phyloP scores from a whole-genome alignment of 106 monocot species.

The Apostasia ramifera region DNA sequence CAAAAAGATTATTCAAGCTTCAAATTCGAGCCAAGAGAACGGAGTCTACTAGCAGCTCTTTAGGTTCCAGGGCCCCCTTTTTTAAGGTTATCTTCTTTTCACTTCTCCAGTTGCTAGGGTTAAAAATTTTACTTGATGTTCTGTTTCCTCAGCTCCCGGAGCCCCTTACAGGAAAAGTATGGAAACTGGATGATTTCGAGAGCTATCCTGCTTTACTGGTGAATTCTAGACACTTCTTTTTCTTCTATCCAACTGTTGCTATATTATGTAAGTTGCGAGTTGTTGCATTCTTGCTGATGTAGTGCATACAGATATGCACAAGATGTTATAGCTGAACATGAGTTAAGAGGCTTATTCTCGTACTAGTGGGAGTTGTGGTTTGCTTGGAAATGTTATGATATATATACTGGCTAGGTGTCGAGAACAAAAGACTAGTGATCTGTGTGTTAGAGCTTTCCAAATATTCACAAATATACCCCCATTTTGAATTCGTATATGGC shows the following conservation, averaged over 20 bases:
- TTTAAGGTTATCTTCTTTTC: slow-evolving; percentile 52
- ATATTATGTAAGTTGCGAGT: not conserved
- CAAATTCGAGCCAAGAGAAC: slow-evolving; percentile 57
- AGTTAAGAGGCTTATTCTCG: too few species aligned
- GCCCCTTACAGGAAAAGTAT: slow-evolving; percentile 77
- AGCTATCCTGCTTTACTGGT: slow-evolving; percentile 78
- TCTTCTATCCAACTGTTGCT: not conserved
- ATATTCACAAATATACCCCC: too few species aligned
- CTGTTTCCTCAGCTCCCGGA: slow-evolving; percentile 62
- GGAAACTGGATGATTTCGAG: slow-evolving; percentile 90
- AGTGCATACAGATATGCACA: too few species aligned
- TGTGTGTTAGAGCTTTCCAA: too few species aligned
- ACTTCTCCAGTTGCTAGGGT: not conserved
- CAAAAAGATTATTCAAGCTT: not conserved
- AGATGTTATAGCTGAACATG: too few species aligned
- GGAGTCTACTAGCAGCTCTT: slow-evolving; percentile 47
- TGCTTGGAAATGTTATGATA: too few species aligned
- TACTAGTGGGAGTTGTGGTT: too few species aligned
- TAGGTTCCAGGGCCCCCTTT: slow-evolving; percentile 72
- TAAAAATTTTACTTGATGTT: not conserved
- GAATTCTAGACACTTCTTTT: not conserved
- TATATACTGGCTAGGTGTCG: too few species aligned
- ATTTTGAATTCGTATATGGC: too few species aligned
- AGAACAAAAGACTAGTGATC: too few species aligned
- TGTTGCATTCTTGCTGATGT: too few species aligned